Evolutionary conservation across 83 land plant species (phyloP), one percentile per base, ranked within the genome.

Genomic region (Isoetes engelmannii): DNA sequence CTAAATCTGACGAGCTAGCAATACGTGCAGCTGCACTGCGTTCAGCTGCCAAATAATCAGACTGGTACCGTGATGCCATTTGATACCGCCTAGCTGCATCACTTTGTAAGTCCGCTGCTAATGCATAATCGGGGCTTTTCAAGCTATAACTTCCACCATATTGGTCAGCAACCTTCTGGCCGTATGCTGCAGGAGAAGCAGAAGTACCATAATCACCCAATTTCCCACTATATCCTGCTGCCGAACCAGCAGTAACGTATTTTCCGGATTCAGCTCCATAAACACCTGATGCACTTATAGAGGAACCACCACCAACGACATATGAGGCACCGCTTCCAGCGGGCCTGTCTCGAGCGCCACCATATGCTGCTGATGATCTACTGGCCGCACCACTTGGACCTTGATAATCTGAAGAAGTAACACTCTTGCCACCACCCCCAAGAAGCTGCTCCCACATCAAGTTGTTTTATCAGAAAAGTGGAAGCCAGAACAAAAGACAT

Each of bases 41-140:
- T 10, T 62, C 74, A 74, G 84, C 79, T 74, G 91, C 74, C 43
- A 78, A 81, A 71, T 85, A 87, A 65, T 85, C 91, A 69, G 70
- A 61, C 72, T 74, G 83, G 77, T 88, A 84, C 84, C 81, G 80
- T 82, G 82, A 77, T 53, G 15, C 55, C 55, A 53, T 84, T 61
- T 76, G n/a, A 66, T 77, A 87, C 62, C 82, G 66, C 44, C 85
- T 77, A 45, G 72, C 50, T 63, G 77, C 21, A 18, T 87, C 90
- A 80, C 57, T 77, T 45, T 56, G 79, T 55, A 80, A 57, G 17
- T 84, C 87, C 71, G 84, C 89, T 7, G 77, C 5, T 45, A 77
- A 55, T 28, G 77, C 63, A 75, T 82, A 87, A 20, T 84, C 85
- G 67, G 82, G 28, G 13, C 56, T 13, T 75, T 81, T 86, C 13